Percentiles rank a stretch among this genome's conserved stretches.
phyloP scores from a whole-genome alignment of 306 rosid genomes.

The Canavalia gladiata region DNA sequence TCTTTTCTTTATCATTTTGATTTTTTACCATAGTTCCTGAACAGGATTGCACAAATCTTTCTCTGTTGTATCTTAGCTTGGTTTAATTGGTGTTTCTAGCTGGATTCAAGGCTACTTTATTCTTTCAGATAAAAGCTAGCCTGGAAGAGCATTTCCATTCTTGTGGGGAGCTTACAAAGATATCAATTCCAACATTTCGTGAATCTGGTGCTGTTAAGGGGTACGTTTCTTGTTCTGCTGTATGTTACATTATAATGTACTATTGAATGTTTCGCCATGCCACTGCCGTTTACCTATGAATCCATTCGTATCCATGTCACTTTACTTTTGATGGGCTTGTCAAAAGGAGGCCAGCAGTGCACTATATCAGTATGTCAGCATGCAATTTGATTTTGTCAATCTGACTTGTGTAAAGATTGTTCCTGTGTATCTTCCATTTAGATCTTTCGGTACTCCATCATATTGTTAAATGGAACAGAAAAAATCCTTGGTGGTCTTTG shows the following conservation, averaged over 20 bases:
- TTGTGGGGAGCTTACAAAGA: slow-evolving; percentile 75
- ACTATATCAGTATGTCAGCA: not conserved
- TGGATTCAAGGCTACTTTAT: slow-evolving; percentile 12
- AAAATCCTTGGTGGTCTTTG: not conserved
- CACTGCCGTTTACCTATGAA: not conserved
- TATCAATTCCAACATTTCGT: slow-evolving; percentile 65
- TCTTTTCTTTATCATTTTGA: not conserved
- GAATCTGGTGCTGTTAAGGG: slow-evolving; percentile 67
- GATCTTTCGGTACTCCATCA: slow-evolving; percentile 3
- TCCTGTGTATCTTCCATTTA: not conserved
- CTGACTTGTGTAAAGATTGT: not conserved
- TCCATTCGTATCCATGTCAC: not conserved
- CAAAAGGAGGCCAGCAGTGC: not conserved
- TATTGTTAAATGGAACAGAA: not conserved
- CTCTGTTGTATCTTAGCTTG: not conserved
- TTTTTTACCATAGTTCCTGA: slow-evolving; percentile 19
- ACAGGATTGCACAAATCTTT: slow-evolving; percentile 3
- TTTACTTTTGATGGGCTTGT: not conserved
- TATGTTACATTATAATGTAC: not conserved
- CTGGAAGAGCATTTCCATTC: slow-evolving; percentile 64
- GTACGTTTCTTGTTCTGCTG: slow-evolving; percentile 50
- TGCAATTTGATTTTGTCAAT: not conserved
- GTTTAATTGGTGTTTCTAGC: slow-evolving; percentile 2
- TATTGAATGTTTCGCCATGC: slow-evolving; percentile 14
- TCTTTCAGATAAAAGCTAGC: slow-evolving; percentile 62